phyloP scores from a whole-genome alignment of 345 rosid species.

The Aethionema arabicum region DNA sequence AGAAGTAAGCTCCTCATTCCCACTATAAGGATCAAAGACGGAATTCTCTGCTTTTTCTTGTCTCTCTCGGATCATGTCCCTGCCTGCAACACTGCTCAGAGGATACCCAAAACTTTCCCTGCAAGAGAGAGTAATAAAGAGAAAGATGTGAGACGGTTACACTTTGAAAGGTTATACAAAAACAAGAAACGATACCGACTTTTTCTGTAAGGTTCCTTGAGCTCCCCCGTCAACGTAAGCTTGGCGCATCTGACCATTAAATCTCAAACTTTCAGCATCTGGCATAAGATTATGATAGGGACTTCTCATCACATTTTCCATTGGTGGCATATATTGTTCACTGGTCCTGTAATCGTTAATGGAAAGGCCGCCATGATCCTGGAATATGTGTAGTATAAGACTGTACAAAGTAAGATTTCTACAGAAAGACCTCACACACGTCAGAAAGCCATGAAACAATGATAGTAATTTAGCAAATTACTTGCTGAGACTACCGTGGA shows the following conservation, averaged over 20 bases:
- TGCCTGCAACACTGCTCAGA: conserved; percentile 31
- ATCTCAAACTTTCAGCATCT: conserved; percentile 29
- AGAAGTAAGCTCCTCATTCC: conserved; percentile 33
- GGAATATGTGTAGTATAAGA: conserved; percentile 20
- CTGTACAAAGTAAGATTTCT: conserved; percentile 19
- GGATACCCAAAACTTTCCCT: conserved; percentile 36
- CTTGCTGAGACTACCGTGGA: conserved; percentile 47
- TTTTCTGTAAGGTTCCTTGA: conserved; percentile 28
- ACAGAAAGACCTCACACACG: conserved; percentile 5
- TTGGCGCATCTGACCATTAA: conserved; percentile 28
- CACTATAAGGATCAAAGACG: conserved; percentile 34
- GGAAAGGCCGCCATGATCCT: conserved; percentile 29
- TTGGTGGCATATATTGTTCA: conserved; percentile 34
- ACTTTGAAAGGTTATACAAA: not conserved
- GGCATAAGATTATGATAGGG: conserved; percentile 29
- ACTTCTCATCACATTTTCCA: conserved; percentile 31
- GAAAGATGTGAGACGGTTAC: not conserved
- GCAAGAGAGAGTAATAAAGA: conserved; percentile 19
- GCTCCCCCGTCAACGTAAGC: conserved; percentile 20
- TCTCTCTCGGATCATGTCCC: conserved; percentile 34
- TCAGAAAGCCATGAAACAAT: not conserved
- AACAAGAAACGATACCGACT: conserved; percentile 19
- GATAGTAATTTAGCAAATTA: conserved; percentile 38
- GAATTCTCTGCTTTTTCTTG: conserved; percentile 34
- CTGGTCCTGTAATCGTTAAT: conserved; percentile 27